A percentile compares a stretch with the other conserved stretches of the same genome.
Conservation (phyloP, 2,329 filamentous ascomycete genomes). For the Colletotrichum sp. region DNA sequence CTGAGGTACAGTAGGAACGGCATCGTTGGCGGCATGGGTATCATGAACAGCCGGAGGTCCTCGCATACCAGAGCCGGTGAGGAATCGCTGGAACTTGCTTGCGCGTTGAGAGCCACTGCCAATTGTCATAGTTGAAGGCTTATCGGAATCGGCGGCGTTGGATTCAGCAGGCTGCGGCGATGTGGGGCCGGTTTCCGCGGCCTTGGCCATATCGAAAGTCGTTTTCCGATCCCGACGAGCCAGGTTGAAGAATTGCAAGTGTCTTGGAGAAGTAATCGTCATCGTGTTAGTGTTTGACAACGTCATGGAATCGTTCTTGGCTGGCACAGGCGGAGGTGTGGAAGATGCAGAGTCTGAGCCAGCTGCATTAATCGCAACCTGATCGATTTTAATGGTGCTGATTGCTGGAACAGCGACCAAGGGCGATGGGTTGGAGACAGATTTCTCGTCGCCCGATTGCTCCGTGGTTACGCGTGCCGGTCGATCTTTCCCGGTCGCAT, state of each 20-base stretch:
- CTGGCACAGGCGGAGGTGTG: conserved; percentile 37
- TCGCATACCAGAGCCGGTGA: conserved; percentile 35
- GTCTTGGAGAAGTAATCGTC: conserved; percentile 1
- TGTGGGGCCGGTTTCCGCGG: conserved; percentile 16
- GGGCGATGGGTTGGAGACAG: conserved; percentile 2
- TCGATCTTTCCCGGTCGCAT: background rate
- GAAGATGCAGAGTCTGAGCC: conserved; percentile 24
- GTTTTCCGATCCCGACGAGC: conserved; percentile 22
- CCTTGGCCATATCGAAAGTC: conserved; percentile 22
- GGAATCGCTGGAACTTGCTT: conserved; percentile 41
- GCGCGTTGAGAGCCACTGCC: conserved; percentile 27
- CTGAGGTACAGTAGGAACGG: conserved; percentile 38
- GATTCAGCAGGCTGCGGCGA: conserved; percentile 27
- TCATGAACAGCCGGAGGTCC: conserved; percentile 33
- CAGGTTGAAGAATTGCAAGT: conserved; percentile 13
- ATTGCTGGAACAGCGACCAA: background rate
- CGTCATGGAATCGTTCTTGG: conserved; percentile 31
- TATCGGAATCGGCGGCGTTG: conserved; percentile 32
- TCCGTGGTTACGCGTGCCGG: background rate
- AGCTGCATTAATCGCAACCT: conserved; percentile 2
- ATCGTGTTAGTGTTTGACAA: background rate
- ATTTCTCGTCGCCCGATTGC: conserved; percentile 5
- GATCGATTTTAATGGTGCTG: background rate
- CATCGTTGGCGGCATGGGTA: conserved; percentile 34
- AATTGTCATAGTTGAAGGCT: conserved; percentile 37